Conservation (phyloP, 1,139 yeast species). For the Taphrina populina region DNA sequence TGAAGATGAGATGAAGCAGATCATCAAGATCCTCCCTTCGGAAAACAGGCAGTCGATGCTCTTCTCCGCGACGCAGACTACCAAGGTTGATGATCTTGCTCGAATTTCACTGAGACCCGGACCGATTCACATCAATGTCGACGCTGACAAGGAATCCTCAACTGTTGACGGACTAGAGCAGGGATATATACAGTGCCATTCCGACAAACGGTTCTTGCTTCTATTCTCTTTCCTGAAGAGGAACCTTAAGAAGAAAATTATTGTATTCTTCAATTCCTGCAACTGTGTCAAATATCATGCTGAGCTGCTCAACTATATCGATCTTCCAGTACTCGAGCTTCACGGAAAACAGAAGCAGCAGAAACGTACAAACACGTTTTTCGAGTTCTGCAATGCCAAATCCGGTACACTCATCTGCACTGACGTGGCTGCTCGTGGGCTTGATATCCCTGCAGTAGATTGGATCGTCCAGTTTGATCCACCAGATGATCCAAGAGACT, state of each 20-base stretch:
- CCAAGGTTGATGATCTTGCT: constrained; percentile 96
- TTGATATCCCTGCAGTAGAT: constrained; percentile 95
- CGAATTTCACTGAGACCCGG: constrained; percentile 93
- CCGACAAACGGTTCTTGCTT: constrained; percentile 86
- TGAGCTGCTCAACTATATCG: constrained; percentile 89
- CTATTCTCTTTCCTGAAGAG: constrained; percentile 90
- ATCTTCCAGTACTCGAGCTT: constrained; percentile 88
- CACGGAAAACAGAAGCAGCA: constrained; percentile 99
- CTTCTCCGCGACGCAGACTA: constrained; percentile 97
- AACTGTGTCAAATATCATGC: constrained; percentile 95
- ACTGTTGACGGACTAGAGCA: constrained; percentile 97
- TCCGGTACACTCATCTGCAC: constrained; percentile 92
- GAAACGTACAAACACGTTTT: constrained; percentile 94
- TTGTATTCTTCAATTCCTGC: constrained; percentile 93
- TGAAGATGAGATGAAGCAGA: constrained; percentile 97
- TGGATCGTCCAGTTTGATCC: constrained; percentile 98
- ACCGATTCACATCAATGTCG: constrained; percentile 91
- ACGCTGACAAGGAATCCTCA: constrained; percentile 62
- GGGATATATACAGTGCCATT: constrained; percentile 96
- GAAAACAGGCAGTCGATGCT: constrained; percentile 96
- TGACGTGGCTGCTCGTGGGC: constrained; percentile 97
- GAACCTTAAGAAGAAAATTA: constrained; percentile 78
- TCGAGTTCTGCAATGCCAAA: constrained; percentile 95
- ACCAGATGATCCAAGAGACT: constrained; percentile 98
- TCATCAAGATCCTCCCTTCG: constrained; percentile 86